Percentiles rank a stretch among this genome's conserved stretches.
These are phyloP conservation scores for Pestalotiopsis sp. DNA, from an alignment of 2,329 filamentous ascomycete genomes.

Conservation along the genomic window DNA sequence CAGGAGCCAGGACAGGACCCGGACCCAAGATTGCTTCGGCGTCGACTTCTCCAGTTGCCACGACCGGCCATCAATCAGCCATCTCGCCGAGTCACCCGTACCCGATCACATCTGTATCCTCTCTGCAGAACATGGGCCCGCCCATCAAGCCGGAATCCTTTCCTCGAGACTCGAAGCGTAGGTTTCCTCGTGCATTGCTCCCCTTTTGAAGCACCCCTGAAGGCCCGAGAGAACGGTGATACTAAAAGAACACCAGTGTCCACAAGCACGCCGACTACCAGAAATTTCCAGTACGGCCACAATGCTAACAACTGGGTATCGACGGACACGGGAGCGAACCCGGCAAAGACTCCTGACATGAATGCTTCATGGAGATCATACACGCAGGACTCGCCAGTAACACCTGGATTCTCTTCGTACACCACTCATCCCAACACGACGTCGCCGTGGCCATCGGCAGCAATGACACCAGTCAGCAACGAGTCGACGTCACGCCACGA, in stretches of 20 bases:
- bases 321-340: conserved; percentile 41
- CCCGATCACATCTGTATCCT: conserved; percentile 43
- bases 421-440: conserved; percentile 42
- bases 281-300: conserved; percentile 43
- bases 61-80: conserved; percentile 45
- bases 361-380: conserved; percentile 53
- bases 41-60: conserved; percentile 51
- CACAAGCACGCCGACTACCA: conserved; percentile 34
- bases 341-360: conserved; percentile 45
- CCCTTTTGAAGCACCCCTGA: neutral
- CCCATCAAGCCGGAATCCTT: conserved; percentile 45
- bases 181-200: conserved; percentile 25
- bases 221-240: neutral
- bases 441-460: conserved; percentile 41
- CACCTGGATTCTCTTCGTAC: conserved; percentile 54
- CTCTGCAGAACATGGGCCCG: conserved; percentile 48
- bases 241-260: conserved; percentile 31
- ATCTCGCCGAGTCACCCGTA: conserved; percentile 43
- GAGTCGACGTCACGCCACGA: conserved; percentile 42
- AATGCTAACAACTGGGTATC: conserved; percentile 47
- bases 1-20: conserved; percentile 39
- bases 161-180: conserved; percentile 46
- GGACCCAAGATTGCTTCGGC: conserved; percentile 45
- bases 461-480: conserved; percentile 33
- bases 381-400: conserved; percentile 52